Base-by-base conservation (phyloP, 2,329 filamentous ascomycete species). In the Cryphonectria nitschkei region DNA sequence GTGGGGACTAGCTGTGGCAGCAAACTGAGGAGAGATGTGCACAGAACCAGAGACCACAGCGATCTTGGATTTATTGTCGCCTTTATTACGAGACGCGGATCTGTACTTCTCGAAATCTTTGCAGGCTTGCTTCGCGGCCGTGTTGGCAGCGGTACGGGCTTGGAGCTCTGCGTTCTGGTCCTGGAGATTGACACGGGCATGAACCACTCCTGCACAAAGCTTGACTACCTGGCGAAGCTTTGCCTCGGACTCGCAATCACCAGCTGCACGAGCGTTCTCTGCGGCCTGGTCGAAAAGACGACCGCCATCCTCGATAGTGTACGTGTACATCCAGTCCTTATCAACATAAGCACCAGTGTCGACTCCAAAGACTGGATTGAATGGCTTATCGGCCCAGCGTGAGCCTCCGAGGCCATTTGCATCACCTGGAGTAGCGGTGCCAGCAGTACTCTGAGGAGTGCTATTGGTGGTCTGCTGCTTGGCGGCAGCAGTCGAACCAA, bases 181-280 rank as follows among this genome's bases (percentile, higher is more conserved):
- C 26, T 34, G 26, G 5, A 65, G 63, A 19, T 37, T 34, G 41
- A 52, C 26, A 19, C 63, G 63, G 22, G 63, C 63, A 52, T 65
- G 7, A 14, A 65, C 26, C 22, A 65, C 39, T 3, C 26, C 26
- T 9, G 14, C 29, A 50, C 63, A 65, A 26, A 65, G 63, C 26
- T 34, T 52, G 29, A 43, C 63, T 22, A 65, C 63, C 43, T 65
- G 43, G n/a, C 63, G 63, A n/a, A 65, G 63, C 63, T 65, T 34
- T 9, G 63, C 63, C 41, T 65, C 63, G 7, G 63, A 26, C 29
- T 50, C 14, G 14, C 22, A 6, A 34, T 65, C 43, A 34, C 43
- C 63, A 22, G 41, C 41, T 9, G 43, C 63, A 22, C 41, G 43
- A 50, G 63, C 63, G 19, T 34, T 52, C 29, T 65, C 41, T 52